Evolutionary conservation across 2,329 filamentous ascomycete species (phyloP), one percentile per base, ranked within the genome.

Genomic region (Aaosphaeria arxii): DNA sequence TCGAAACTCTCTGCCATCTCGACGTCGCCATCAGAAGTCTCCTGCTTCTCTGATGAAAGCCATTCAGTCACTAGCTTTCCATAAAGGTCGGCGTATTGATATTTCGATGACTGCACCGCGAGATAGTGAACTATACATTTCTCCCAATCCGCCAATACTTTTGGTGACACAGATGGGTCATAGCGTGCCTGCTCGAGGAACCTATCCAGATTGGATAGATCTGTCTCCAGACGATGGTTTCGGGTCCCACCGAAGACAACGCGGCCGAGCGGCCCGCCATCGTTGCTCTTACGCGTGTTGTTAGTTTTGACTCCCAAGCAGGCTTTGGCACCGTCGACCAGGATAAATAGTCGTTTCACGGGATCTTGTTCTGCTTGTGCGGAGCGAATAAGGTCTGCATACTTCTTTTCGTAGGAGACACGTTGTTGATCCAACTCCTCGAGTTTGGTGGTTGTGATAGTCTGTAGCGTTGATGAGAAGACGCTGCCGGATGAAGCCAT

Each of bases 341-440:
- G 57, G 28, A 55, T 42, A 6, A 46, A 46, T 5, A 70, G 46
- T 3, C 62, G 60, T 42, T 58, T 52, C 6, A 70, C 41, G 4
- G 52, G 50, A 44, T 67, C 54, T 17, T 49, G 31, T 32, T 62
- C 49, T 5, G 49, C 48, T 30, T 57, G 33, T 1, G 47, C 48
- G 11, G 50, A 39, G 11, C 40, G 47, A 11, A 58, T 31, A 6
- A 68, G 49, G 11, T 43, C 39, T 5, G 50, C 53, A 29, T 67
- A 53, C 5, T 69, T 62, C 31, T 57, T 58, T 29, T 63, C 53
- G 40, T 74, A 69, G 11, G 55, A 54, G 6, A 51, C 49, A 2
- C 61, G 62, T 29, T 67, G 62, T 59, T 73, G 69, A 4, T 62
- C 56, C 7, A 74, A 58, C 48, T 71, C 68, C 45, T 65, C 56